phyloP scores from a whole-genome alignment of 495 filamentous ascomycete genomes.

The Hypoxylon cercidicola region DNA sequence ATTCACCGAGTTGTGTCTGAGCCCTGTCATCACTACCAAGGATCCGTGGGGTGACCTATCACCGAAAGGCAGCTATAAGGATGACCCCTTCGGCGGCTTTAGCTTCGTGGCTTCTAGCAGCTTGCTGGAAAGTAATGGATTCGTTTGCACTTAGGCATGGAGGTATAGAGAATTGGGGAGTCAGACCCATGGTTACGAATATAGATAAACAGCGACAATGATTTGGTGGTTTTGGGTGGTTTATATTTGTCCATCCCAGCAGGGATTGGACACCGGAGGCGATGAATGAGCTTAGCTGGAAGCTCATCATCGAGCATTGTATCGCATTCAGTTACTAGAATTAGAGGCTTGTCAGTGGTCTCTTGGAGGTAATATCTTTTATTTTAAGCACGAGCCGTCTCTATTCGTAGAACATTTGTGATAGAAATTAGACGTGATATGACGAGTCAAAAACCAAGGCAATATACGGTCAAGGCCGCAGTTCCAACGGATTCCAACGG shows the following conservation, averaged over 20 bases:
- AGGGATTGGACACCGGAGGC: background rate
- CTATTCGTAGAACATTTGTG: background rate
- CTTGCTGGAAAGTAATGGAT: conserved; percentile 71
- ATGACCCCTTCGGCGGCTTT: conserved; percentile 91
- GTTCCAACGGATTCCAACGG: background rate
- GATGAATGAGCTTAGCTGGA: background rate
- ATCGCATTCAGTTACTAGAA: conserved; percentile 6
- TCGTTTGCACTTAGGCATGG: conserved; percentile 31
- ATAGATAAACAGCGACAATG: background rate
- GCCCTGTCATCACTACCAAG: conserved; percentile 67
- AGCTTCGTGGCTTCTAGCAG: conserved; percentile 93
- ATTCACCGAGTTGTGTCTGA: conserved; percentile 86
- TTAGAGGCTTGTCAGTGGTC: background rate
- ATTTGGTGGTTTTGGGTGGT: background rate
- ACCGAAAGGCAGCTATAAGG: conserved; percentile 55
- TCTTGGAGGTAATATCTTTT: no score
- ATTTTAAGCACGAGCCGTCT: background rate
- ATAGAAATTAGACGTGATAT: background rate
- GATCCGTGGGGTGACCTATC: conserved; percentile 46
- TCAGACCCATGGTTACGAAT: background rate
- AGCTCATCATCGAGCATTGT: background rate
- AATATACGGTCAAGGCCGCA: background rate
- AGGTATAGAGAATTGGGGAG: background rate
- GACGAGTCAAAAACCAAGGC: no score
- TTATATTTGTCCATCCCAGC: background rate